Evolutionary conservation across 805 yeast genomes (phyloP).

Genomic region (Lachancea sp.): DNA sequence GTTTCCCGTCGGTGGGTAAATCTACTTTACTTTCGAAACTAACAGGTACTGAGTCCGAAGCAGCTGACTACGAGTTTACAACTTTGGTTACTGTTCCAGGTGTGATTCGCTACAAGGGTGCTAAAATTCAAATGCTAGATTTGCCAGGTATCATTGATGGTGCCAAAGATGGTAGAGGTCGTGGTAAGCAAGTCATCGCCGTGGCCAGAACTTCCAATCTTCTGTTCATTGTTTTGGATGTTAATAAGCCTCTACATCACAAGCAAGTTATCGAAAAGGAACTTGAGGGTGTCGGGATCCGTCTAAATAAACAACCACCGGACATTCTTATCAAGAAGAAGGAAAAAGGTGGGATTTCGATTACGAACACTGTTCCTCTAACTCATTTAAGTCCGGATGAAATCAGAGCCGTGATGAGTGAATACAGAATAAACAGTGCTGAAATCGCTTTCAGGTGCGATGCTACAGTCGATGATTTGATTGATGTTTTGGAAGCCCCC

Average conservation of each 20-base stretch:
- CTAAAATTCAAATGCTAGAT: constrained; percentile 93
- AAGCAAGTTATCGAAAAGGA: constrained; percentile 91
- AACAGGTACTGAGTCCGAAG: constrained; percentile 95
- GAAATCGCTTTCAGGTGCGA: constrained; percentile 96
- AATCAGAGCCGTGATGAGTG: constrained; percentile 92
- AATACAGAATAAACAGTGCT: constrained; percentile 91
- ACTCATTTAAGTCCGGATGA: constrained; percentile 90
- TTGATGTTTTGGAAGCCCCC: constrained; percentile 86
- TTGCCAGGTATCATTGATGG: constrained; percentile 88
- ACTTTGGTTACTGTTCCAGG: constrained; percentile 98
- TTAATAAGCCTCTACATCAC: constrained; percentile 91
- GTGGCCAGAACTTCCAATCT: constrained; percentile 97
- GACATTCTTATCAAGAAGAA: constrained; percentile 87
- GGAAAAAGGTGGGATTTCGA: constrained; percentile 92
- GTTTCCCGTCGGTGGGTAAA: constrained; percentile 91
- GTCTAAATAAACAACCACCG: constrained; percentile 88
- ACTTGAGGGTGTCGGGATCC: constrained; percentile 94
- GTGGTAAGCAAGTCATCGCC: constrained; percentile 96
- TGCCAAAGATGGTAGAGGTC: constrained; percentile 86
- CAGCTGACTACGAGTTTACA: constrained; percentile 97
- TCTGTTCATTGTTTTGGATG: constrained; percentile 89
- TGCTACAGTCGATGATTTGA: constrained; percentile 94
- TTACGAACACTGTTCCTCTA: constrained; percentile 87
- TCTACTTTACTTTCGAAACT: constrained; percentile 78
- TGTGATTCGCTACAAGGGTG: constrained; percentile 91